phyloP scores from a whole-genome alignment of 495 filamentous ascomycete genomes.

The Annulohypoxylon maeteangense region DNA sequence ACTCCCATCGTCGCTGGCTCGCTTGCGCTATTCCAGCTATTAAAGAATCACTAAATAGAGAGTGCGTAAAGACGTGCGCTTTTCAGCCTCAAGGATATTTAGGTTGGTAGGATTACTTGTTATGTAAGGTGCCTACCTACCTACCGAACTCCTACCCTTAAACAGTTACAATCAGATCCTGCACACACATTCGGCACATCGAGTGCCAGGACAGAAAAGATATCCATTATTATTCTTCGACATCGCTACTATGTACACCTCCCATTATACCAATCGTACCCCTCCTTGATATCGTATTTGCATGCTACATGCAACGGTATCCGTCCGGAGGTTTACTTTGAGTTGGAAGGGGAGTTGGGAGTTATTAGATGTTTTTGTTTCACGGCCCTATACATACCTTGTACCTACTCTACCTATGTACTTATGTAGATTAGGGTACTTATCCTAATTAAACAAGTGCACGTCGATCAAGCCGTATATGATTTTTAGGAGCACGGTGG shows the following conservation, averaged over 20 bases:
- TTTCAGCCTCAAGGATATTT: neutral
- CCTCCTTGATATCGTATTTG: neutral
- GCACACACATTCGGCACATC: neutral
- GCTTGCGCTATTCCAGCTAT: conserved; percentile 50
- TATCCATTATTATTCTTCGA: neutral
- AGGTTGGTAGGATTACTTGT: neutral
- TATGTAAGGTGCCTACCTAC: too few relatives aligned
- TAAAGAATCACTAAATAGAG: conserved; percentile 38
- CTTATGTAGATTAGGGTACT: neutral
- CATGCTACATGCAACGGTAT: neutral
- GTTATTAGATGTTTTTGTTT: neutral
- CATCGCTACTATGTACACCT: neutral
- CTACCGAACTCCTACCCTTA: too few relatives aligned
- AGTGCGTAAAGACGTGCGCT: neutral
- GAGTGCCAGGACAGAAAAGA: neutral
- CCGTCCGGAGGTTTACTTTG: neutral
- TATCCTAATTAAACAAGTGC: neutral
- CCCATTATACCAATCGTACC: neutral
- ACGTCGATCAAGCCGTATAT: neutral
- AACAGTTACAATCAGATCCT: neutral
- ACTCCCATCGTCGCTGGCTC: conserved; percentile 56
- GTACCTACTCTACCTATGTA: neutral
- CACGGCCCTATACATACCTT: neutral
- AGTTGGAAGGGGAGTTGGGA: neutral
- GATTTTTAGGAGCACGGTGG: neutral